These are phyloP conservation scores for Penicillium psychrosexuale DNA, from an alignment of 2,329 filamentous ascomycete genomes.

Conservation along the genomic window DNA sequence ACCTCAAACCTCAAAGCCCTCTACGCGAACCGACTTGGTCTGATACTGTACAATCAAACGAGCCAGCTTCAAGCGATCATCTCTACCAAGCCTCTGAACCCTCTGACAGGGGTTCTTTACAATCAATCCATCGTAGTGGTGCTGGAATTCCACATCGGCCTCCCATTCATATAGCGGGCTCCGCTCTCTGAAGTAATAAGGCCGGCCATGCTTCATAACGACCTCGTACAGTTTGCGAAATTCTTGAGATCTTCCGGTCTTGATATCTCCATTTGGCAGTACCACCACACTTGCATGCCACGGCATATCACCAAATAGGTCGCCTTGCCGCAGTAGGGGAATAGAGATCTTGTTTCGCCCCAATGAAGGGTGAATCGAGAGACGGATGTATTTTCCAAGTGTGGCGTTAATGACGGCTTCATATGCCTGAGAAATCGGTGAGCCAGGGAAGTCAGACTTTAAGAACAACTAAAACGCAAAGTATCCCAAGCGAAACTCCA, in stretches of 20 bases:
- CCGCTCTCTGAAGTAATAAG: slow-evolving; percentile 7
- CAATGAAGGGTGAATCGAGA: slow-evolving; percentile 8
- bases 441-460: not conserved
- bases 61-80: slow-evolving; percentile 6
- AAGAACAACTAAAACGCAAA: not conserved
- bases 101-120: not conserved
- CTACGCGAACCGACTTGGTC: slow-evolving; percentile 4
- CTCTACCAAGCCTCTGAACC: not conserved
- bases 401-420: slow-evolving; percentile 3
- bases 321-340: slow-evolving; percentile 4
- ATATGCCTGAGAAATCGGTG: not conserved
- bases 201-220: slow-evolving; percentile 3
- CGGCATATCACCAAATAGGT: slow-evolving; percentile 7
- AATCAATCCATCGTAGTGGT: not conserved
- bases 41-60: slow-evolving; percentile 6
- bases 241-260: not conserved
- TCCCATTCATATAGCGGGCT: slow-evolving; percentile 3
- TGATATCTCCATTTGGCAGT: slow-evolving; percentile 1
- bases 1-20: slow-evolving; percentile 3
- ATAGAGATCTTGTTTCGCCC: slow-evolving; percentile 7
- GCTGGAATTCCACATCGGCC: slow-evolving; percentile 3
- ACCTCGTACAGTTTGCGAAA: slow-evolving; percentile 7
- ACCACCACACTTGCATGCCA: slow-evolving; percentile 9
- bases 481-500: not conserved
- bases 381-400: slow-evolving; percentile 6